A percentile compares a stretch with the other conserved stretches of the same genome.
Conservation (phyloP, 768 basidiomycete species). For the Lactarius sp. region DNA sequence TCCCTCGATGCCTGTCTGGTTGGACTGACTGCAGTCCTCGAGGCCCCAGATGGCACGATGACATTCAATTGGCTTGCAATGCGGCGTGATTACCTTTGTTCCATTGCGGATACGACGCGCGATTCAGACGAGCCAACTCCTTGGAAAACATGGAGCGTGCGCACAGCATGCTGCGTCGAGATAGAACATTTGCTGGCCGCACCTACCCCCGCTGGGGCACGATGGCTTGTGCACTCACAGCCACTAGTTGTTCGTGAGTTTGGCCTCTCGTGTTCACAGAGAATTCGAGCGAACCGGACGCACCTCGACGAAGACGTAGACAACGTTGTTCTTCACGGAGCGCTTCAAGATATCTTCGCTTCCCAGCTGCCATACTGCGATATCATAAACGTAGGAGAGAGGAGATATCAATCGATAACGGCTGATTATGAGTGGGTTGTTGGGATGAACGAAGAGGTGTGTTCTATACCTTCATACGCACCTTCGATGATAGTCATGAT, state of each 20-base stretch:
- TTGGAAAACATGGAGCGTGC: constrained; percentile 14
- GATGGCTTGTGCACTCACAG: constrained; percentile 16
- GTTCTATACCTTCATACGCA: not conserved
- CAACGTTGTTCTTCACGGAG: not conserved
- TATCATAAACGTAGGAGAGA: constrained; percentile 10
- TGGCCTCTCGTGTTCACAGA: not conserved
- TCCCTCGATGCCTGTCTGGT: constrained; percentile 15
- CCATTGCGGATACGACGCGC: not conserved
- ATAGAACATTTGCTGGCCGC: constrained; percentile 3
- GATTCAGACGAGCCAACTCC: not conserved
- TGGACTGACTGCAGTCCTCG: constrained; percentile 5
- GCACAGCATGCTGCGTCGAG: constrained; percentile 11
- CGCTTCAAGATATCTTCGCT: constrained; percentile 5
- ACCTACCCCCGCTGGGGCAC: constrained; percentile 15
- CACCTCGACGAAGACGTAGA: not conserved
- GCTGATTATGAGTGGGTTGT: constrained; percentile 23
- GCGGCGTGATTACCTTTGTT: constrained; percentile 11
- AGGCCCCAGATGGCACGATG: not conserved
- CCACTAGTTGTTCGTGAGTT: constrained; percentile 13
- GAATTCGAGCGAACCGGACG: not conserved
- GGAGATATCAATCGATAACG: constrained; percentile 16
- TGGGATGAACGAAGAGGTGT: constrained; percentile 15
- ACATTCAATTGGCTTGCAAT: constrained; percentile 13
- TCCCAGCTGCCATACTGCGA: constrained; percentile 9
- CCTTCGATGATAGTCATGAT: not conserved